phyloP scores from a whole-genome alignment of 805 yeast genomes.

The Suhomyces kilbournensis region DNA sequence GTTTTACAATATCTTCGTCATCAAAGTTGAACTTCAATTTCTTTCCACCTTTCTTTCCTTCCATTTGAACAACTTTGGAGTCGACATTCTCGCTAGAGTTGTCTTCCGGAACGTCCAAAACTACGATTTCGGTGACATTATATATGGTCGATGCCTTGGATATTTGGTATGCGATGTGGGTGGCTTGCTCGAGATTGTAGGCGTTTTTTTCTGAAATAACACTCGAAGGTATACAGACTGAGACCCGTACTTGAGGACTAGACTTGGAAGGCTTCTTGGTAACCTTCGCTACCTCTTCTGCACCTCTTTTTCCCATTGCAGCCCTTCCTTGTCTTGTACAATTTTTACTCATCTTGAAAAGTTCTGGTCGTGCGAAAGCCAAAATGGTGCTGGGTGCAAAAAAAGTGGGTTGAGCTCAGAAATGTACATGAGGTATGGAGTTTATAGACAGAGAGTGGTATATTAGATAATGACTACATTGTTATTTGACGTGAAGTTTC shows the following conservation, averaged over 20 bases:
- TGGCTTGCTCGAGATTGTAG: constrained; percentile 66
- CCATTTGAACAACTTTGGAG: constrained; percentile 18
- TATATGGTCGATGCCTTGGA: constrained; percentile 71
- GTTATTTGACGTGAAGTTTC: neutral
- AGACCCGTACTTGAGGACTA: constrained; percentile 32
- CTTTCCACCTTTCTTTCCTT: constrained; percentile 22
- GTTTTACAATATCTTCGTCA: constrained; percentile 25
- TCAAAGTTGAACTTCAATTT: constrained; percentile 31
- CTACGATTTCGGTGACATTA: constrained; percentile 70
- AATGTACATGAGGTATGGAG: too few relatives aligned
- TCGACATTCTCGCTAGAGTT: constrained; percentile 16
- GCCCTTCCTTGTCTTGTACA: neutral
- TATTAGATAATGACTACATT: neutral
- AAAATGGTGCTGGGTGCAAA: constrained; percentile 1
- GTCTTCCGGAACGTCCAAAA: constrained; percentile 51
- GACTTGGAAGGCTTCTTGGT: constrained; percentile 32
- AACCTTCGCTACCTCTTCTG: constrained; percentile 13
- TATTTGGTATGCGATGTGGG: constrained; percentile 70
- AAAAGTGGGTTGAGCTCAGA: neutral
- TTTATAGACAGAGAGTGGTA: neutral
- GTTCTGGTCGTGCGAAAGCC: neutral
- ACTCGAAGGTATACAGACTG: constrained; percentile 74
- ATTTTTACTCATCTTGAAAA: constrained; percentile 4
- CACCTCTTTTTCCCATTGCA: constrained; percentile 23
- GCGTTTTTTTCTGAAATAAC: constrained; percentile 56